A percentile compares a stretch with the other conserved stretches of the same genome.
Evolutionary conservation across 768 basidiomycete species (phyloP).

Genomic region (Arthromyces matolae): DNA sequence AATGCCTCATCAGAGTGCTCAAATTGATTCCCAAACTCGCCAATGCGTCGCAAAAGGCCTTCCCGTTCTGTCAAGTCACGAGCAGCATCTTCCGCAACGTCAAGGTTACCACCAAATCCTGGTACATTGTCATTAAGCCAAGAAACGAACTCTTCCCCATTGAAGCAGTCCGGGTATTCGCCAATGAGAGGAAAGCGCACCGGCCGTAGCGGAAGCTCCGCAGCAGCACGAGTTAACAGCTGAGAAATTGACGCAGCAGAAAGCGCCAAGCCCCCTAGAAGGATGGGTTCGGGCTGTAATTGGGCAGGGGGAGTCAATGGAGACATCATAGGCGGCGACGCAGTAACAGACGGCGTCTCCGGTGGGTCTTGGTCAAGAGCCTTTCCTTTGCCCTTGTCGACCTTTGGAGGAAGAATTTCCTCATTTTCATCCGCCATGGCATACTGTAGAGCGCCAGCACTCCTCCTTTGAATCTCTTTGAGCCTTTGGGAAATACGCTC

Average conservation of each 20-base stretch:
- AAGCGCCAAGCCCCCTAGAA: slow-evolving; percentile 74
- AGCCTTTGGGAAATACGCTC: slow-evolving; percentile 85
- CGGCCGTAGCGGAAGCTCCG: slow-evolving; percentile 65
- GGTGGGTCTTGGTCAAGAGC: slow-evolving; percentile 40
- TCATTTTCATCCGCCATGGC: slow-evolving; percentile 31
- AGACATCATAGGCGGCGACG: slow-evolving; percentile 63
- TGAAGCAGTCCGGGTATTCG: slow-evolving; percentile 83
- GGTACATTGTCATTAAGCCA: slow-evolving; percentile 81
- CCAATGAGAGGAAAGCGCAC: slow-evolving; percentile 78
- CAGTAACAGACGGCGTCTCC: slow-evolving; percentile 28
- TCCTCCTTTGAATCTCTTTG: slow-evolving; percentile 69
- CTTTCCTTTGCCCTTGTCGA: slow-evolving; percentile 86
- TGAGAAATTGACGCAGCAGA: slow-evolving; percentile 61
- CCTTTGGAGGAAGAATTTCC: slow-evolving; percentile 43
- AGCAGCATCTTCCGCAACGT: slow-evolving; percentile 75
- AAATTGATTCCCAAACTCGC: slow-evolving; percentile 80
- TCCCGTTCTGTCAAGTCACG: slow-evolving; percentile 59
- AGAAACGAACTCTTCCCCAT: slow-evolving; percentile 82
- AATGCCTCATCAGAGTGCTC: slow-evolving; percentile 75
- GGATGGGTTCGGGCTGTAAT: slow-evolving; percentile 49
- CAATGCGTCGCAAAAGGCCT: slow-evolving; percentile 64
- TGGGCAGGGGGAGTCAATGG: slow-evolving; percentile 47
- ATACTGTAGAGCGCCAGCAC: slow-evolving; percentile 34
- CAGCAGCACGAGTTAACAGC: slow-evolving; percentile 66
- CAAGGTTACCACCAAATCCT: slow-evolving; percentile 73